phyloP scores from a whole-genome alignment of 1,284 basidiomycete genomes.

The Abortiporus biennis region DNA sequence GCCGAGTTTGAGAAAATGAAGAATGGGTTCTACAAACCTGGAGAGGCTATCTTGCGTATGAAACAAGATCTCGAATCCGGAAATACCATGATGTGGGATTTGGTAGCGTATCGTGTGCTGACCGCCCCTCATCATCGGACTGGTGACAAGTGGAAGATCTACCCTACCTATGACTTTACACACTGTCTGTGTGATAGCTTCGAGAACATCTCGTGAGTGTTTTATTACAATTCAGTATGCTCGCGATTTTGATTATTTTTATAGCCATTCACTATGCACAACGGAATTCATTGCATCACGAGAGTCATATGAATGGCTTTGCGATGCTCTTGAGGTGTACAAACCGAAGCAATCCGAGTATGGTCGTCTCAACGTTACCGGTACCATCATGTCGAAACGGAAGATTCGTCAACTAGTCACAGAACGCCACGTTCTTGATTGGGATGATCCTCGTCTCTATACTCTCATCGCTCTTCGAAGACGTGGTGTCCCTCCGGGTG shows the following conservation, averaged over 20 bases:
- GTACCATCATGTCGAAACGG: constrained; percentile 96
- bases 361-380: constrained; percentile 89
- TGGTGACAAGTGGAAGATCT: constrained; percentile 88
- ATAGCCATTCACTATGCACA: constrained; percentile 95
- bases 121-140: constrained; percentile 93
- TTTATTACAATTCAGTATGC: neutral
- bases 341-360: constrained; percentile 99
- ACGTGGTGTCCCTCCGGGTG: constrained; percentile 93
- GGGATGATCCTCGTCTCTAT: constrained; percentile 99
- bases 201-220: constrained; percentile 92
- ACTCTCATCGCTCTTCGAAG: constrained; percentile 94
- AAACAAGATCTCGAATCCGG: constrained; percentile 93
- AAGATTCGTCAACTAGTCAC: constrained; percentile 91
- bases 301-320: constrained; percentile 99
- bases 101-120: constrained; percentile 94
- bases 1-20: constrained; percentile 92
- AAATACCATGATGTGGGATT: constrained; percentile 99
- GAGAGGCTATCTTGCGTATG: constrained; percentile 93
- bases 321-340: constrained; percentile 94
- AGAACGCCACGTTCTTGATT: constrained; percentile 80
- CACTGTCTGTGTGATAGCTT: constrained; percentile 99
- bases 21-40: constrained; percentile 84
- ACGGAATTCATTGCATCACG: constrained; percentile 96
- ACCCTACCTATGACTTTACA: constrained; percentile 98
- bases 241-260: constrained; percentile 4